Evolutionary conservation across 306 rosid species (phyloP).

Genomic region (Prunus dulcis): DNA sequence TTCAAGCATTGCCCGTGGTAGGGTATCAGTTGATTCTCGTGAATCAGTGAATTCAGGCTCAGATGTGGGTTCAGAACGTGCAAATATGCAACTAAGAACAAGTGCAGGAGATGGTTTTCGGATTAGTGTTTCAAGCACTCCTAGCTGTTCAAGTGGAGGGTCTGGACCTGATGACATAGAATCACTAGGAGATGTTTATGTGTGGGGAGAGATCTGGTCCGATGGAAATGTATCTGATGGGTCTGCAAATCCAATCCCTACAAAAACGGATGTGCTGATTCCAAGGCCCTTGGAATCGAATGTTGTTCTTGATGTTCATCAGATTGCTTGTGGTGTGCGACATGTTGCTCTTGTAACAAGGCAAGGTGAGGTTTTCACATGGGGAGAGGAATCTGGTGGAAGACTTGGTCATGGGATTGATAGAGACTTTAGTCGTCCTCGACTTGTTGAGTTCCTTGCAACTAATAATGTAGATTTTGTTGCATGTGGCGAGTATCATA

Average conservation of each 20-base stretch:
- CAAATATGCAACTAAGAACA: conserved; percentile 69
- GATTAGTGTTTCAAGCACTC: conserved; percentile 78
- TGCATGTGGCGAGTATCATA: conserved; percentile 89
- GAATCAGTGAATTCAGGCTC: conserved; percentile 47
- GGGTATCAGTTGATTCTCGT: conserved; percentile 52
- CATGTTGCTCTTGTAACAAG: conserved; percentile 84
- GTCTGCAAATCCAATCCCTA: conserved; percentile 39
- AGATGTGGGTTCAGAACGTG: conserved; percentile 62
- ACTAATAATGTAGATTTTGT: conserved; percentile 52
- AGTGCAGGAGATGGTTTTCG: conserved; percentile 82
- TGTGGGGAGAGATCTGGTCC: conserved; percentile 91
- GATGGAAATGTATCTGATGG: conserved; percentile 58
- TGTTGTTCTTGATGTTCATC: conserved; percentile 90
- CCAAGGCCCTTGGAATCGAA: conserved; percentile 80
- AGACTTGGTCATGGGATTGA: conserved; percentile 90
- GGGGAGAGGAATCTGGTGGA: conserved; percentile 98
- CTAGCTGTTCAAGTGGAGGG: conserved; percentile 65
- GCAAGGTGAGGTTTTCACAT: conserved; percentile 96
- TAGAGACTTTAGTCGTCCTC: conserved; percentile 57
- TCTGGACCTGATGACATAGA: conserved; percentile 93
- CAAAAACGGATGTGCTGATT: conserved; percentile 52
- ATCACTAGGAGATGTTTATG: conserved; percentile 83
- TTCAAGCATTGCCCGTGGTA: conserved; percentile 42
- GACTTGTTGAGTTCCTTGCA: conserved; percentile 75
- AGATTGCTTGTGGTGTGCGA: conserved; percentile 70